These are phyloP conservation scores for Zygoascus flipseniorum DNA, from an alignment of 805 yeast genomes.

Conservation along the genomic window DNA sequence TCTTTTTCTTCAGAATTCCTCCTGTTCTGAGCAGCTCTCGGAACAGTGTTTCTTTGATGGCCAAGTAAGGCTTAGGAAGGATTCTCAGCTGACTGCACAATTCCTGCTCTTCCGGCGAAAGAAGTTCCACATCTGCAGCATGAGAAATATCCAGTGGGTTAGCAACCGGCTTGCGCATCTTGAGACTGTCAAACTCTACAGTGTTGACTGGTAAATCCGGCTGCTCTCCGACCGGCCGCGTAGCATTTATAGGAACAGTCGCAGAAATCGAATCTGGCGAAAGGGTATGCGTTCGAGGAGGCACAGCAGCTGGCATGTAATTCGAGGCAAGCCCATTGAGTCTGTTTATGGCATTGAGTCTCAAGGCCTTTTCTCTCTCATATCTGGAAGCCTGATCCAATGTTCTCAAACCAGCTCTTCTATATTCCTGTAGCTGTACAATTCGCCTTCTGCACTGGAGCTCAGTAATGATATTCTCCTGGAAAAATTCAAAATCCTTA, in stretches of 20 bases:
- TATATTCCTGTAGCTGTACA: constrained; percentile 87
- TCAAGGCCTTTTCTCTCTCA: constrained; percentile 76
- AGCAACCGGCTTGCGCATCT: constrained; percentile 20
- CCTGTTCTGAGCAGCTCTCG: constrained; percentile 80
- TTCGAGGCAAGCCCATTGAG: constrained; percentile 24
- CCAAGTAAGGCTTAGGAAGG: constrained; percentile 87
- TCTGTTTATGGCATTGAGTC: constrained; percentile 56
- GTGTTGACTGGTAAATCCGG: background rate
- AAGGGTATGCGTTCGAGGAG: constrained; percentile 2
- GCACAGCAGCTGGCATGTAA: constrained; percentile 3
- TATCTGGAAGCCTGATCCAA: constrained; percentile 75
- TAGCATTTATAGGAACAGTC: constrained; percentile 3
- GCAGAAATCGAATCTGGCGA: constrained; percentile 1
- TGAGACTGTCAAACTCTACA: background rate
- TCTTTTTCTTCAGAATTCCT: constrained; percentile 72
- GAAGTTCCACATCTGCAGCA: constrained; percentile 72
- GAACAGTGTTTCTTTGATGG: constrained; percentile 82
- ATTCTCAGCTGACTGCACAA: constrained; percentile 78
- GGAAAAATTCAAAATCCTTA: constrained; percentile 68
- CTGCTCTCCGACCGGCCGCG: background rate
- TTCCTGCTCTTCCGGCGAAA: constrained; percentile 81
- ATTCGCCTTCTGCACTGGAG: constrained; percentile 71
- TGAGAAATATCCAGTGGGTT: constrained; percentile 37
- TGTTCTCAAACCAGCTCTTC: constrained; percentile 80
- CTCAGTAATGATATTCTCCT: constrained; percentile 68